Conservation (phyloP, 139 green algal genomes). For the Coelastrella sp. region DNA sequence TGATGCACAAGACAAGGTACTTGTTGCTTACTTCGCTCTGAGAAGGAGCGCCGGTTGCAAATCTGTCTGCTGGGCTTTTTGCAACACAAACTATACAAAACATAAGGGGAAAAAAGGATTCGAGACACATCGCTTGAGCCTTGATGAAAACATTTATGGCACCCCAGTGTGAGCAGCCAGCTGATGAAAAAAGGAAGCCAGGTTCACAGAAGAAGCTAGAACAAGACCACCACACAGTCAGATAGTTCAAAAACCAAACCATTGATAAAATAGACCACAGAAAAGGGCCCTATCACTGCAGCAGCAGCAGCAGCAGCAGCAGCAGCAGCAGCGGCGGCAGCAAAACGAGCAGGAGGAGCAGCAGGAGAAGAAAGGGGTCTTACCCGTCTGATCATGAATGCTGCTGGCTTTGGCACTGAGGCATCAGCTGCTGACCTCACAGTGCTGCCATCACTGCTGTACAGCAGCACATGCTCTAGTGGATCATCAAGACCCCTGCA, state of each 20-base stretch:
- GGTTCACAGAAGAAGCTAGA: too few relatives aligned
- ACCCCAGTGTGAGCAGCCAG: too few relatives aligned
- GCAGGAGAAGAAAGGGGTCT: background rate
- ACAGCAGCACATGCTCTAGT: background rate
- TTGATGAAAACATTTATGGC: too few relatives aligned
- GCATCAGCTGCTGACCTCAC: background rate
- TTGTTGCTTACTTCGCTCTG: background rate
- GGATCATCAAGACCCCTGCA: constrained; percentile 11
- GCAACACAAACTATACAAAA: too few relatives aligned
- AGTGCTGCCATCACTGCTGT: background rate
- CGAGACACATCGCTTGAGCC: too few relatives aligned
- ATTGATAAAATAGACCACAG: too few relatives aligned
- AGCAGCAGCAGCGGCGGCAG: background rate
- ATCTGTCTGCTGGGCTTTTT: background rate
- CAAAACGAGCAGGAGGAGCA: too few relatives aligned
- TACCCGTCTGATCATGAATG: constrained; percentile 26
- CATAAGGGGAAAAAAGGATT: too few relatives aligned
- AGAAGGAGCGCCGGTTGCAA: background rate
- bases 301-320: background rate
- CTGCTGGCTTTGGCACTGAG: background rate
- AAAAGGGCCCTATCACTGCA: too few relatives aligned
- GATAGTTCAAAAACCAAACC: too few relatives aligned
- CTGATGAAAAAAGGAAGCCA: too few relatives aligned
- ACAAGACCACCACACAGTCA: too few relatives aligned
- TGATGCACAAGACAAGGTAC: background rate